These are phyloP conservation scores for Fistulinella staudtii DNA, from an alignment of 1,284 basidiomycete genomes.

Conservation along the genomic window DNA sequence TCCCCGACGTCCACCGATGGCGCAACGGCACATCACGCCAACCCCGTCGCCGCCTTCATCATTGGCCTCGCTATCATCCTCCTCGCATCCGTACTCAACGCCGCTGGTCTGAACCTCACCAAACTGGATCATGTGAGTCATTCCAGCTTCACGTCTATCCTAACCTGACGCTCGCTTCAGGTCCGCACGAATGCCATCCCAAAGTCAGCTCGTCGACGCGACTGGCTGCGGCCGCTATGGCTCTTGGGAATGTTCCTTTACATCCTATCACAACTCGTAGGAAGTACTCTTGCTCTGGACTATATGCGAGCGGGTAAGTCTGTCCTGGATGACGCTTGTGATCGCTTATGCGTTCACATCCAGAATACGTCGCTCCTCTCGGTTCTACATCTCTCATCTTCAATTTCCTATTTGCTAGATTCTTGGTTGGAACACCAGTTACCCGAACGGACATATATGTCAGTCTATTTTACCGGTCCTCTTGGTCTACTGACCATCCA, in stretches of 20 bases:
- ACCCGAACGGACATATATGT: constrained; percentile 78
- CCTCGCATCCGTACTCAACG: constrained; percentile 77
- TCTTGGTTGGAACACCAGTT: constrained; percentile 78
- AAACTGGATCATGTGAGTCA: constrained; percentile 77
- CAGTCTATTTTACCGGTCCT: constrained; percentile 1
- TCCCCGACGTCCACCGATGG: constrained; percentile 13
- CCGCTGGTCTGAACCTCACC: constrained; percentile 79
- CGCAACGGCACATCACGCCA: constrained; percentile 40
- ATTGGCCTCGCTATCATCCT: constrained; percentile 78
- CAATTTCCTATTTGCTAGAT: constrained; percentile 84
- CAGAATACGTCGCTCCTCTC: constrained; percentile 82
- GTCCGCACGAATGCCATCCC: constrained; percentile 69
- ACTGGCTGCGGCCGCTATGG: constrained; percentile 79
- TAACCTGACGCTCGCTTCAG: constrained; percentile 30
- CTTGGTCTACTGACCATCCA: constrained; percentile 4
- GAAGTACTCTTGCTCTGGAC: constrained; percentile 79
- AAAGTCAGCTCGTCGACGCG: constrained; percentile 60
- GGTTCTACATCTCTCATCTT: constrained; percentile 84
- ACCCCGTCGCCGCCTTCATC: constrained; percentile 69
- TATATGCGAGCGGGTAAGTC: constrained; percentile 76
- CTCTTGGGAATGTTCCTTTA: constrained; percentile 79
- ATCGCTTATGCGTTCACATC: constrained; percentile 25
- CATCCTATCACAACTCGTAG: constrained; percentile 81
- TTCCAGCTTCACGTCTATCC: not conserved
- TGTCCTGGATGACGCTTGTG: not conserved